These are phyloP conservation scores for Phaeosphaeria sp. DNA, from an alignment of 2,329 filamentous ascomycete species.

Conservation along the genomic window DNA sequence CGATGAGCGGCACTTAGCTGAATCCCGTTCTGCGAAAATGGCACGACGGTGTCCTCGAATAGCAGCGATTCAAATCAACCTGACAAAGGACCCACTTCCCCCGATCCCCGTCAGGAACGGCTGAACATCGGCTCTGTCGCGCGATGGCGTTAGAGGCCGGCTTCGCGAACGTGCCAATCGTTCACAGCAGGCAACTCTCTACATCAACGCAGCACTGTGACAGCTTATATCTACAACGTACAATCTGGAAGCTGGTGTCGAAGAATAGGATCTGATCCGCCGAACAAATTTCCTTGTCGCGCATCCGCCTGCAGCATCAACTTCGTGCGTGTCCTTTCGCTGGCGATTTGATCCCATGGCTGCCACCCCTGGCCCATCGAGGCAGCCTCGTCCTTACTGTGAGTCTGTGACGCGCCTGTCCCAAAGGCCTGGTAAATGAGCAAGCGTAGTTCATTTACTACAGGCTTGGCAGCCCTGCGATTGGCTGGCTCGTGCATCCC, in stretches of 20 bases:
- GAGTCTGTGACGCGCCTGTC: neutral
- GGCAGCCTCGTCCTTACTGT: neutral
- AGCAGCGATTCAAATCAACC: neutral
- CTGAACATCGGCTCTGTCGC: neutral
- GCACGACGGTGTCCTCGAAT: neutral
- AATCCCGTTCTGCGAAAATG: neutral
- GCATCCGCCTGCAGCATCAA: neutral
- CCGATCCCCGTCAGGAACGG: neutral
- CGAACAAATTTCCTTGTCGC: neutral
- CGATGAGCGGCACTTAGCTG: neutral
- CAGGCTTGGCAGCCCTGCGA: neutral
- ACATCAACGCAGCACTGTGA: neutral
- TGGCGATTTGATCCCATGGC: neutral
- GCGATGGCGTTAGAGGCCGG: neutral
- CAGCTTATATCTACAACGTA: neutral
- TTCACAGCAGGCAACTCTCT: neutral
- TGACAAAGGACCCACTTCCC: neutral
- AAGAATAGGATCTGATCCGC: neutral
- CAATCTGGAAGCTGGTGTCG: neutral
- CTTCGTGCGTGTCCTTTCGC: neutral
- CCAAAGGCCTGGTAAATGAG: conserved; percentile 5
- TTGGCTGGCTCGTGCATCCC: neutral
- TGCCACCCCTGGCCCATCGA: neutral
- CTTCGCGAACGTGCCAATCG: neutral
- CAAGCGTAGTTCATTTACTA: neutral